A percentile compares a stretch with the other conserved stretches of the same genome.
phyloP scores from a whole-genome alignment of 2,329 filamentous ascomycete genomes.

The Pyrenochaeta sp. region DNA sequence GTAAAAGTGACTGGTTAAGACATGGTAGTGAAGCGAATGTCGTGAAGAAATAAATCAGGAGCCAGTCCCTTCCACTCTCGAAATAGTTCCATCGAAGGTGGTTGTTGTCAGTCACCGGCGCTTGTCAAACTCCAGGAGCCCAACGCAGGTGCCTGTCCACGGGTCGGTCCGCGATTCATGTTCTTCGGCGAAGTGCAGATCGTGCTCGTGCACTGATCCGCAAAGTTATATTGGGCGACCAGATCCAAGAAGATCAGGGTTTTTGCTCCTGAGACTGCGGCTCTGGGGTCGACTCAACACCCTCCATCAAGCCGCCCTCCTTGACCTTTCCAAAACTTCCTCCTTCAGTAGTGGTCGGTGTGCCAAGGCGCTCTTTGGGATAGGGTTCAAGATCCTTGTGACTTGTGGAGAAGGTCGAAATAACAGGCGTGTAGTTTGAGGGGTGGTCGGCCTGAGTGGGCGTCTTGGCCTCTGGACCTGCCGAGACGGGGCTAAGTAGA shows the following conservation, averaged over 20 bases:
- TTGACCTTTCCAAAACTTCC: slow-evolving; percentile 25
- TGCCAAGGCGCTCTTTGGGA: slow-evolving; percentile 53
- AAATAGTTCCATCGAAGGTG: background rate
- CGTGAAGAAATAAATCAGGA: slow-evolving; percentile 24
- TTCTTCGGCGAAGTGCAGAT: background rate
- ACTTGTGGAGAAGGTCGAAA: slow-evolving; percentile 62
- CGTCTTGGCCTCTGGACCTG: slow-evolving; percentile 50
- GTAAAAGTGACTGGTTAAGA: slow-evolving; percentile 37
- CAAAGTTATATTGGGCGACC: background rate
- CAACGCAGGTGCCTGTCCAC: no score
- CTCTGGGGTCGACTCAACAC: slow-evolving; percentile 27
- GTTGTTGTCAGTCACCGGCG: slow-evolving; percentile 2
- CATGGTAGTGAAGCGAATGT: slow-evolving; percentile 45
- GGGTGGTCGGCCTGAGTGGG: slow-evolving; percentile 50
- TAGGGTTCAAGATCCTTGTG: slow-evolving; percentile 60
- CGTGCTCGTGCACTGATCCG: slow-evolving; percentile 1
- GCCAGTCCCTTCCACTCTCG: slow-evolving; percentile 10
- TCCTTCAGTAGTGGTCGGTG: slow-evolving; percentile 42
- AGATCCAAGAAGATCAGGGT: slow-evolving; percentile 11
- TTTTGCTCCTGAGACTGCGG: slow-evolving; percentile 18
- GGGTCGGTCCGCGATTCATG: background rate
- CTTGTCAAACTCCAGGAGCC: background rate
- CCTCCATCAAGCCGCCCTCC: slow-evolving; percentile 38
- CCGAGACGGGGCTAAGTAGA: slow-evolving; percentile 43
- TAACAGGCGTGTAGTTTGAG: slow-evolving; percentile 53